These are phyloP conservation scores for Scleroderma citrinum DNA, from an alignment of 768 basidiomycete genomes.

Conservation along the genomic window DNA sequence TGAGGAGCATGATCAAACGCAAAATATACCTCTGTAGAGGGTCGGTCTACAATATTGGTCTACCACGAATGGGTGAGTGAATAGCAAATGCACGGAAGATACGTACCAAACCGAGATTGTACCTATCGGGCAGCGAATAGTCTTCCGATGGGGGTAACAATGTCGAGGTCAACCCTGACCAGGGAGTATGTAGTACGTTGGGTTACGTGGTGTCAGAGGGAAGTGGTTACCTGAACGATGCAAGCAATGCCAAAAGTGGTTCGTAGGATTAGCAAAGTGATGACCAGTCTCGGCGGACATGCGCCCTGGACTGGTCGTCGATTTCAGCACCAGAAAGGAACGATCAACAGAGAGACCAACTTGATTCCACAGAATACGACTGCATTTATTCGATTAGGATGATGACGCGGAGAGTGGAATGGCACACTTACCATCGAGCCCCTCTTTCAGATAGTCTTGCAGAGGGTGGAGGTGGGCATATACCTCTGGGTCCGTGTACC, in stretches of 20 bases:
- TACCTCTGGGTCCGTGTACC: constrained; percentile 45
- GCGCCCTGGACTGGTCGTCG: constrained; percentile 55
- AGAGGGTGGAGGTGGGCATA: constrained; percentile 48
- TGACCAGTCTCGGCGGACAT: constrained; percentile 66
- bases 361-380: constrained; percentile 87
- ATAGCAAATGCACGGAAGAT: neutral
- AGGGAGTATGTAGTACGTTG: no score
- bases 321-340: constrained; percentile 1
- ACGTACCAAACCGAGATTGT: constrained; percentile 62
- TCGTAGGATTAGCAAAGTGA: constrained; percentile 74
- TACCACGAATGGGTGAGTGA: constrained; percentile 18
- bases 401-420: constrained; percentile 1
- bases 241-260: constrained; percentile 79
- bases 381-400: constrained; percentile 19
- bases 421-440: constrained; percentile 50
- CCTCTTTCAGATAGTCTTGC: constrained; percentile 45
- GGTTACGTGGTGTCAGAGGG: no score
- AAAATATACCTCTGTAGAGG: constrained; percentile 52
- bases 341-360: constrained; percentile 31
- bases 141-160: constrained; percentile 56
- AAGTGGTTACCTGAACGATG: constrained; percentile 49
- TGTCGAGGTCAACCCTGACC: constrained; percentile 50
- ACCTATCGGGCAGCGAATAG: constrained; percentile 48
- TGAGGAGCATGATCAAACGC: neutral
- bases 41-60: constrained; percentile 73